Conservation (phyloP, 1,139 yeast species). For the Geotrichum cucujoidarum region DNA sequence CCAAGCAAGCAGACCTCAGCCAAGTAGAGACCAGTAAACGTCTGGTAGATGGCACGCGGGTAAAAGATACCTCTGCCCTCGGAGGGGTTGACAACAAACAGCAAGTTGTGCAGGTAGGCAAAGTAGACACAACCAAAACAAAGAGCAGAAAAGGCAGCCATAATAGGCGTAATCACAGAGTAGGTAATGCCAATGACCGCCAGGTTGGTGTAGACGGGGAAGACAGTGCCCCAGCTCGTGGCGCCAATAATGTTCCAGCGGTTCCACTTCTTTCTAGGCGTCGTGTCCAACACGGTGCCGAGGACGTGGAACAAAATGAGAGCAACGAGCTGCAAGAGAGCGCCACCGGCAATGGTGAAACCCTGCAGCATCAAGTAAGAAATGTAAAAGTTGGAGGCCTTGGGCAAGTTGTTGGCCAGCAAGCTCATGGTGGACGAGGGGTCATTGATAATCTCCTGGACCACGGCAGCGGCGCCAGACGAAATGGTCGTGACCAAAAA, state of each 20-base stretch:
- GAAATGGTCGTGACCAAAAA: conserved; percentile 77
- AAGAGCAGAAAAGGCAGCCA: conserved; percentile 62
- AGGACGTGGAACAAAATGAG: conserved; percentile 65
- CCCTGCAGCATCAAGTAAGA: conserved; percentile 70
- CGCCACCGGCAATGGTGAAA: conserved; percentile 71
- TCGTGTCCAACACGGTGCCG: conserved; percentile 64
- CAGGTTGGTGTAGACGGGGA: conserved; percentile 79
- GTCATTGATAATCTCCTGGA: conserved; percentile 56
- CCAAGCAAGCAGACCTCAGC: conserved; percentile 85
- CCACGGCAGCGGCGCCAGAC: conserved; percentile 76
- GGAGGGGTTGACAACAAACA: conserved; percentile 61
- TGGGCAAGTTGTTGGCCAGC: conserved; percentile 73
- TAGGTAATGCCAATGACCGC: conserved; percentile 76
- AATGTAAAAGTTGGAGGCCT: conserved; percentile 73
- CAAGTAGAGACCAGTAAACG: conserved; percentile 79
- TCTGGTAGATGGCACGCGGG: conserved; percentile 83
- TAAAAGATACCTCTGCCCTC: conserved; percentile 83
- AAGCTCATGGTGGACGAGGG: conserved; percentile 66
- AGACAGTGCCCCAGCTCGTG: conserved; percentile 81
- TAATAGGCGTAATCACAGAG: conserved; percentile 74
- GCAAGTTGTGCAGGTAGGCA: conserved; percentile 74
- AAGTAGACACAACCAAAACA: conserved; percentile 69
- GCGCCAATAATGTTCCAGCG: conserved; percentile 61
- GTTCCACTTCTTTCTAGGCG: conserved; percentile 82
- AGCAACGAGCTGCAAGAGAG: conserved; percentile 70